Base-by-base conservation (phyloP, 768 basidiomycete genomes). In the Ramaria rubella region DNA sequence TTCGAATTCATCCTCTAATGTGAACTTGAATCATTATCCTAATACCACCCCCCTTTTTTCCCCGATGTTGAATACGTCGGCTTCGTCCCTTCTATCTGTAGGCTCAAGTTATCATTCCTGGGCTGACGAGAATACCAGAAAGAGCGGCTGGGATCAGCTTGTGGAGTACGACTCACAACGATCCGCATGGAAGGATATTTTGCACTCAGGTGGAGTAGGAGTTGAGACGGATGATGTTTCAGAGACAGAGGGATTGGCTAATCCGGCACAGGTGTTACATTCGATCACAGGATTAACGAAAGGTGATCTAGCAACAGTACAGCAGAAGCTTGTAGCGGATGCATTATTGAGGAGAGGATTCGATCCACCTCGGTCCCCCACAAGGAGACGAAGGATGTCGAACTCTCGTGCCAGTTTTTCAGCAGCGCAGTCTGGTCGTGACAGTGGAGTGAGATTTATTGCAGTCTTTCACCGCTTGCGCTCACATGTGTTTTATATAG, bases 41-140 rank as follows among this genome's bases (percentile, higher is more conserved):
- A 40, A 40, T 33, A 29, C 45, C 4, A 56, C 30, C 33, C 55
- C 44, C 23, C 73, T 85, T n/a, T 78, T 91, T 52, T 83, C 85
- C 34, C 83, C 87, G 4, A 70, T 86, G 17, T 78, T 77, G 15
- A 90, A 84, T 60, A 86, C 87, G 6, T 91, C 90, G 27, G 79
- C 83, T 27, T 87, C 88, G 14, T 92, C 90, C 5, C 70, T 92
- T 21, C 87, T 84, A 58, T 90, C 89, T 9, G 78, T 76, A 33
- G 88, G 90, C 15, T 93, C 90, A 2, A 92, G 90, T 68, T 92
- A 88, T 67, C 89, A 91, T 66, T 89, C 89, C 4, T 83, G 78
- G 79, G 86, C 89, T 55, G 82, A 72, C 21, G 81, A 70, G 48
- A 70, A 83, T 58, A 72, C 71, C 61, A 78, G 79, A 57, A 48